phyloP scores from a whole-genome alignment of 768 basidiomycete species.

The Ephemerocybe angulata region DNA sequence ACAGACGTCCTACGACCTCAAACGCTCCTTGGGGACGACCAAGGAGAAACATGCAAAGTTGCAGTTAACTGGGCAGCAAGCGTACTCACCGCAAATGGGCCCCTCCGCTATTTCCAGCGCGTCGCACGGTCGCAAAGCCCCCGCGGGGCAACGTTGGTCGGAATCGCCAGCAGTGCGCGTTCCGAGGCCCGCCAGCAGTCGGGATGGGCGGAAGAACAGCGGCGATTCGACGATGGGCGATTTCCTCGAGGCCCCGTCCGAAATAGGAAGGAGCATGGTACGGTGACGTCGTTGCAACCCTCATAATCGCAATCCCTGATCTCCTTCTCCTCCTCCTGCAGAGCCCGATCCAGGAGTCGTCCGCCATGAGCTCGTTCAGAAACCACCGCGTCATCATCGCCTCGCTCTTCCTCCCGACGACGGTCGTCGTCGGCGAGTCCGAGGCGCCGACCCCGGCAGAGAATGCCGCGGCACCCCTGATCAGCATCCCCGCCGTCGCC shows the following conservation, averaged over 20 bases:
- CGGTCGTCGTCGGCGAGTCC: conserved; percentile 61
- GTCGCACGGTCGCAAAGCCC: neutral
- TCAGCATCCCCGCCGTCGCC: conserved; percentile 22
- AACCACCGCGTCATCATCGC: conserved; percentile 76
- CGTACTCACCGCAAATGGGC: too few species aligned
- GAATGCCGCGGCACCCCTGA: conserved; percentile 10
- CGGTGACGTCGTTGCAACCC: conserved; percentile 1
- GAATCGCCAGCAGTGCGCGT: neutral
- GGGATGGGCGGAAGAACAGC: conserved; percentile 4
- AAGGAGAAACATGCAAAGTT: too few species aligned
- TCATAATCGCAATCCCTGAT: conserved; percentile 3
- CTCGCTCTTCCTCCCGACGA: conserved; percentile 79
- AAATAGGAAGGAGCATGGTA: conserved; percentile 2
- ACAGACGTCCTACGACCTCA: too few species aligned
- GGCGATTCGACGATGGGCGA: conserved; percentile 5
- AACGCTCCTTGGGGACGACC: too few species aligned
- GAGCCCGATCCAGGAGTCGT: conserved; percentile 4
- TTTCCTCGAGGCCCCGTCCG: conserved; percentile 2
- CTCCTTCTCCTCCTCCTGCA: neutral
- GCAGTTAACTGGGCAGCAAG: too few species aligned
- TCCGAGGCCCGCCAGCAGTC: conserved; percentile 7
- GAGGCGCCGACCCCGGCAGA: conserved; percentile 47
- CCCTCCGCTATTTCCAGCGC: too few species aligned
- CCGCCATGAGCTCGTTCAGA: conserved; percentile 62
- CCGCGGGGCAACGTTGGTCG: neutral